These are phyloP conservation scores for Suhomyces chickasaworum DNA, from an alignment of 1,139 yeast species.

Conservation along the genomic window DNA sequence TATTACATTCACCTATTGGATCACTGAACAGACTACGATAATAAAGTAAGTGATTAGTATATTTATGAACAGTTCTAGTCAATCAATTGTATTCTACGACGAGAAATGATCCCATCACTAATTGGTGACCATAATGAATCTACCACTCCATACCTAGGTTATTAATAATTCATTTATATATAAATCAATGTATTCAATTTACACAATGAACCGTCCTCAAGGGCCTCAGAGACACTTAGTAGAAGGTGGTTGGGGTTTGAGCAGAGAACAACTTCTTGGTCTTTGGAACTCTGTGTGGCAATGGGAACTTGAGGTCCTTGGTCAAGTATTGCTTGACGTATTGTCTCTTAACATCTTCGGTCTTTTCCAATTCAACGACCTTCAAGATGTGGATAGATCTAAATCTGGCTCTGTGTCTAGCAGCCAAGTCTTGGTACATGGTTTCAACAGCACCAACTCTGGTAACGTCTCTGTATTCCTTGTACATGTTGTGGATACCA, in stretches of 20 bases:
- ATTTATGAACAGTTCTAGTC: neutral
- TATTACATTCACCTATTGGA: too few species aligned
- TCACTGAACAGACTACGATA: neutral
- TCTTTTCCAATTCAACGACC: conserved; percentile 98
- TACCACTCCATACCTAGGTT: conserved; percentile 5
- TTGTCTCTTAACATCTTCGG: conserved; percentile 98
- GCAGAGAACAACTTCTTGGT: conserved; percentile 84
- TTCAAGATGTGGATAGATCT: conserved; percentile 97
- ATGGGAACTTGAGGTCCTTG: conserved; percentile 98
- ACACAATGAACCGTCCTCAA: conserved; percentile 11
- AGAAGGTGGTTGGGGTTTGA: conserved; percentile 96
- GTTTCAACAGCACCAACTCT: conserved; percentile 99
- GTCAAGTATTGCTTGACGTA: conserved; percentile 96
- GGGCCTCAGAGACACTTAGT: conserved; percentile 47
- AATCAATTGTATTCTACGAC: neutral
- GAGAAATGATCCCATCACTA: neutral
- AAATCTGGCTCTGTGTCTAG: conserved; percentile 99
- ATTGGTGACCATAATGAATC: neutral
- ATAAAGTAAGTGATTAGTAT: neutral
- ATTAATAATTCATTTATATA: conserved; percentile 15
- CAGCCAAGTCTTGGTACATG: conserved; percentile 99
- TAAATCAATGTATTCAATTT: conserved; percentile 14
- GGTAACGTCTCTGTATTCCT: conserved; percentile 99
- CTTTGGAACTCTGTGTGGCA: conserved; percentile 99
- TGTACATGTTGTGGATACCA: conserved; percentile 99